These are phyloP conservation scores for Solanum phureja DNA, from an alignment of 257 asterid species.

Conservation along the genomic window DNA sequence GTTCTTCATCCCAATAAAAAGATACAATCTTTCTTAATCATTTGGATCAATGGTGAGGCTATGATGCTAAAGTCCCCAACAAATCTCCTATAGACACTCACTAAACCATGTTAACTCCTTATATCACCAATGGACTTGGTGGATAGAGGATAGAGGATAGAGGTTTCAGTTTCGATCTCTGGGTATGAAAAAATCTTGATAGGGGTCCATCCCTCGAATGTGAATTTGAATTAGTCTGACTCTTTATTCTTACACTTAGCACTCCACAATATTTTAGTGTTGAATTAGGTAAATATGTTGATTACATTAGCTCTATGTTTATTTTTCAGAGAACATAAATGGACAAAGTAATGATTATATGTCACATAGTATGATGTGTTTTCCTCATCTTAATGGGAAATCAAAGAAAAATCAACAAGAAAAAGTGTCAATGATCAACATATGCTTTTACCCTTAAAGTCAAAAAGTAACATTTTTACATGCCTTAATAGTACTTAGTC, in stretches of 20 bases:
- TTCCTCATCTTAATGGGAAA: neutral
- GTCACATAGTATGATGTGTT: neutral
- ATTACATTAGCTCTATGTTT: neutral
- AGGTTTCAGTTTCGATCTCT: neutral
- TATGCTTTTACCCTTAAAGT: constrained; percentile 20
- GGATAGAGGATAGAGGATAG: neutral
- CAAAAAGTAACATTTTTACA: constrained; percentile 37
- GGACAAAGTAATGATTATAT: constrained; percentile 6
- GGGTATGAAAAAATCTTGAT: neutral
- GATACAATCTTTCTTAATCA: neutral
- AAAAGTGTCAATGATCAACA: constrained; percentile 21
- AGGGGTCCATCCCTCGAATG: neutral
- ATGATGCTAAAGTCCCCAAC: neutral
- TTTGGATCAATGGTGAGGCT: neutral
- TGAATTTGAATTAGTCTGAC: neutral
- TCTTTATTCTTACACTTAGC: neutral
- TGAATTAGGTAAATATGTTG: neutral
- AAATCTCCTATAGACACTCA: neutral
- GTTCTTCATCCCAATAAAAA: neutral
- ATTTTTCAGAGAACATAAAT: neutral
- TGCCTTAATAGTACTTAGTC: neutral
- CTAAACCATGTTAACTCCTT: neutral
- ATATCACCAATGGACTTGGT: neutral
- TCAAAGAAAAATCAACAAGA: neutral
- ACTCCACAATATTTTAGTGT: neutral